These are phyloP conservation scores for Yarrowia sp. DNA, from an alignment of 805 yeast genomes.

Conservation along the genomic window DNA sequence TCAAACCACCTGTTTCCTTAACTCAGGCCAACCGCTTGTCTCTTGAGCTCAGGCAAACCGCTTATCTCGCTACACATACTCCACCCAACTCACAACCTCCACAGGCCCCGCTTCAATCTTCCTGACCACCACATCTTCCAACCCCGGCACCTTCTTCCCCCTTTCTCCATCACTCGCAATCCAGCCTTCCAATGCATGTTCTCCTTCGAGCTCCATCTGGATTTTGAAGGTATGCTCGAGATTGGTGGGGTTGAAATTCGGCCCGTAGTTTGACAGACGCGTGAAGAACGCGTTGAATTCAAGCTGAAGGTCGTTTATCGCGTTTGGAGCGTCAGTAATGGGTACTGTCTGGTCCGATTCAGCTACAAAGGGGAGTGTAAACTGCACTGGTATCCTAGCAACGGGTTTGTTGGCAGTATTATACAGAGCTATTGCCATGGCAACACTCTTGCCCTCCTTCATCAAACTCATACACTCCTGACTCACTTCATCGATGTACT, in stretches of 20 bases:
- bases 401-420: not conserved
- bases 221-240: not conserved
- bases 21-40: too few species aligned
- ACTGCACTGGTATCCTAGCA: not conserved
- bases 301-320: not conserved
- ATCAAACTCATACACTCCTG: slow-evolving; percentile 32
- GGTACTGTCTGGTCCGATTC: not conserved
- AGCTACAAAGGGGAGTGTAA: not conserved
- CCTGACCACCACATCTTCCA: not conserved
- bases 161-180: not conserved
- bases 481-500: slow-evolving; percentile 46
- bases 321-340: not conserved
- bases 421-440: not conserved
- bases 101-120: slow-evolving; percentile 13
- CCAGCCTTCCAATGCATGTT: not conserved
- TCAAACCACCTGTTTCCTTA: too few species aligned
- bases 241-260: not conserved
- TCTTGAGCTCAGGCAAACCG: not conserved
- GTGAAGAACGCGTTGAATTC: slow-evolving; percentile 19
- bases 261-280: not conserved
- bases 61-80: not conserved
- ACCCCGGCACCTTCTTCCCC: not conserved
- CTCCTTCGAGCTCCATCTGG: not conserved
- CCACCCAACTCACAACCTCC: slow-evolving; percentile 9
- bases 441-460: not conserved